Conservation (phyloP, 257 asterid species). For the Solanum pimpinellifolium region DNA sequence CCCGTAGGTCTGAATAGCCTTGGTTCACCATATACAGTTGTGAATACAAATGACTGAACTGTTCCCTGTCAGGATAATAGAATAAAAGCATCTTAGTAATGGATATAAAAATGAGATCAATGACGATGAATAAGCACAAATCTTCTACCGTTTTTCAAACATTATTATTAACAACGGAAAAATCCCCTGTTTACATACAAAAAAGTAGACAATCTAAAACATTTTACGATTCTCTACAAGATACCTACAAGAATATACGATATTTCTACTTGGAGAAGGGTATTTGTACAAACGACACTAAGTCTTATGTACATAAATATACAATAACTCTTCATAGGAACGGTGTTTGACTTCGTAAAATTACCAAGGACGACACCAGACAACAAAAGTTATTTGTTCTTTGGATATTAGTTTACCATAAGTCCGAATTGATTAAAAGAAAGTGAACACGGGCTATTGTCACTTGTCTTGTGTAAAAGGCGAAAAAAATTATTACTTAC, state of each 20-base stretch:
- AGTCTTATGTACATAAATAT: neutral
- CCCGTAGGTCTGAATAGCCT: constrained; percentile 92
- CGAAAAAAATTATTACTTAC: constrained; percentile 10
- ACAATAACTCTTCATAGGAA: neutral
- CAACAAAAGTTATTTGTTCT: neutral
- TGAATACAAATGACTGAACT: constrained; percentile 75
- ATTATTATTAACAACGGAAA: neutral
- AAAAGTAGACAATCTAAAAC: neutral
- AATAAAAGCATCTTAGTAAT: neutral
- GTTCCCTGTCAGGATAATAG: constrained; percentile 49
- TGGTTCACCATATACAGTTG: constrained; percentile 86
- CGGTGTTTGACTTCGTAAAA: neutral
- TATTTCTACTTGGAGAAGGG: neutral
- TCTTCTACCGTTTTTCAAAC: neutral
- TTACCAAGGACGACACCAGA: neutral
- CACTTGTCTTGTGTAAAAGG: neutral
- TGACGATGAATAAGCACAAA: neutral
- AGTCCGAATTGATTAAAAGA: neutral
- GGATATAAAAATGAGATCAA: neutral
- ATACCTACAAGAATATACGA: neutral
- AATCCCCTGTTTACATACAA: neutral
- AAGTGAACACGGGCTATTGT: neutral
- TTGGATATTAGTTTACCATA: neutral
- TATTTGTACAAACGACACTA: neutral
- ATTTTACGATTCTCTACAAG: neutral